These are phyloP conservation scores for Plasmodium knowlesi DNA, from an alignment of 169 alveolate species.

Conservation along the genomic window DNA sequence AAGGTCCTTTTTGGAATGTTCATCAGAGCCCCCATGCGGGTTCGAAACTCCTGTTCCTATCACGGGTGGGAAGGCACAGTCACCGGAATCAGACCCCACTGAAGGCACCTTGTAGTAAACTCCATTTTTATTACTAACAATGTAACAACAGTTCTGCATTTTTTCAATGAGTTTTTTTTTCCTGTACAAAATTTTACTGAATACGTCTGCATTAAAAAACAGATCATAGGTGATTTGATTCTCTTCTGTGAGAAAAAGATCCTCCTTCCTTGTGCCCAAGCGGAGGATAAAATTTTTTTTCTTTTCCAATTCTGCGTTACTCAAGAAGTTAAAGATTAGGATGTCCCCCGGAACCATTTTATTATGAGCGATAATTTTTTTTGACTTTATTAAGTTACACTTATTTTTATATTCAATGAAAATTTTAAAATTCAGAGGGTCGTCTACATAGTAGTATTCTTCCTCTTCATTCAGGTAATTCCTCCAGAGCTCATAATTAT, in stretches of 20 bases:
- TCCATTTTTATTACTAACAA: conserved; percentile 52
- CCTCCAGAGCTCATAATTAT: conserved; percentile 44
- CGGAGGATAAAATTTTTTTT: conserved; percentile 34
- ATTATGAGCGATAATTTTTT: conserved; percentile 66
- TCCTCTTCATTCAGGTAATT: not conserved
- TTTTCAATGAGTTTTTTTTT: conserved; percentile 34
- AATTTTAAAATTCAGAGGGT: conserved; percentile 46
- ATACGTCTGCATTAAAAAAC: conserved; percentile 26
- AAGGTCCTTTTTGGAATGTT: not conserved
- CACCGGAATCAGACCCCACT: not conserved
- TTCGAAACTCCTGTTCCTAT: not conserved
- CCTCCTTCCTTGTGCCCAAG: conserved; percentile 47
- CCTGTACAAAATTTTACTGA: conserved; percentile 36
- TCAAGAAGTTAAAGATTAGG: conserved; percentile 48
- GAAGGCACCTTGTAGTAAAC: conserved; percentile 1
- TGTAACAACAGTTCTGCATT: conserved; percentile 8
- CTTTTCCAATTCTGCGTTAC: conserved; percentile 44
- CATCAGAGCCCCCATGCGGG: not conserved
- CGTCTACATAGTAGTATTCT: conserved; percentile 19
- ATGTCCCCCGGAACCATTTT: conserved; percentile 57
- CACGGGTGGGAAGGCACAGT: not conserved
- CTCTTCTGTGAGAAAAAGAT: conserved; percentile 40
- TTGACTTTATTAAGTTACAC: conserved; percentile 34
- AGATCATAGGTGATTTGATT: conserved; percentile 31
- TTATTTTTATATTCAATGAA: conserved; percentile 71